Base-by-base conservation (phyloP, 2,329 filamentous ascomycete genomes). In the Pseudogymnoascus sp. region DNA sequence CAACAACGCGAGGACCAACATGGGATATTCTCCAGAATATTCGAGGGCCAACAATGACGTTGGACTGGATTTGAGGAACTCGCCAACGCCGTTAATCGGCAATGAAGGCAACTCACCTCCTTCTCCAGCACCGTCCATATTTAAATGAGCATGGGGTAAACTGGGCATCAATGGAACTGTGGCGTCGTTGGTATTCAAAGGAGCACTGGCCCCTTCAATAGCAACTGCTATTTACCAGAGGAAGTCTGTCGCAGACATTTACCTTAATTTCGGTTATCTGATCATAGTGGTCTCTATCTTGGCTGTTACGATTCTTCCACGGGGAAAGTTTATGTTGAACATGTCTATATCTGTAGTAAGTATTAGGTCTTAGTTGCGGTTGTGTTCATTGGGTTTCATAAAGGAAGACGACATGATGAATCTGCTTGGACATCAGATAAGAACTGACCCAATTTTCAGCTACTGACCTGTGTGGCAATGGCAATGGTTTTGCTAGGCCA, bases 291-390 rank as follows among this genome's bases (percentile, higher is more conserved):
- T 88, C 65, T 81, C 81, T 1, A 81, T 90, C 55, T 72, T 91
- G 2, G 81, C 83, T 0, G 79, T 90, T 43, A 78, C 83, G 11
- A 83, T 90, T 63, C 80, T 89, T 72, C 88, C 88, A 0, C 78
- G 88, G 38, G 87, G 86, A 14, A 91, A 90, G 68, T 90, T 88
- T 69, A 72, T 90, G 6, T 87, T 90, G 72, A 89, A 82, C 43
- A 61, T 69, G 49, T 55, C 63, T 41, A 14, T 69, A 10, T 64
- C 63, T 52, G 23, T 31, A n/a, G 45, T 52, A 31, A 31, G 43
- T 49, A 49, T 6, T 6, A 8, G 4, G 26, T 11, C 78, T 89
- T 73, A 69, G 84, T 2, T 76, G 88, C 64, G 87, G 87, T 65
- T 11, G 87, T 6, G 61, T 83, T 8, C 76, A 80, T 23, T 76